A percentile compares a stretch with the other conserved stretches of the same genome.
Evolutionary conservation across 1,284 basidiomycete genomes (phyloP).

Genomic region (Rhodotorula glutinis): DNA sequence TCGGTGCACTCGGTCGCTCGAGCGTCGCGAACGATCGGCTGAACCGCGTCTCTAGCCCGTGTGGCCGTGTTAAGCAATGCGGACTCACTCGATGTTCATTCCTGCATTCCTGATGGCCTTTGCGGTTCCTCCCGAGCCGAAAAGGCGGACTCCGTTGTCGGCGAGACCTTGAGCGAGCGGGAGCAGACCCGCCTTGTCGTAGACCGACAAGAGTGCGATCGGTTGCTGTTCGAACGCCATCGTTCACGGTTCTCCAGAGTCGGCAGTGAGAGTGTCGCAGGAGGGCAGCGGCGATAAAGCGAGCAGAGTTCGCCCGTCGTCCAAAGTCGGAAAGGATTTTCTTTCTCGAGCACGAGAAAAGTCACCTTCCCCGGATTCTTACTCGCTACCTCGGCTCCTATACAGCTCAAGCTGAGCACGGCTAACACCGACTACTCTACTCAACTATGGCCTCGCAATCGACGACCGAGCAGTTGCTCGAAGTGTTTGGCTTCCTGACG

Average conservation of each 20-base stretch:
- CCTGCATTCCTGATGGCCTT: slow-evolving; percentile 95
- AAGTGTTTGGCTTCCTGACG: slow-evolving; percentile 35
- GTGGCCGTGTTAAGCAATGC: no score
- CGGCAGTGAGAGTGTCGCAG: not conserved
- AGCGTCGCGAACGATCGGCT: not conserved
- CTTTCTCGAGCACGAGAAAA: no score
- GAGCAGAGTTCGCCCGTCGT: no score
- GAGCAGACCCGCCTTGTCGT: slow-evolving; percentile 90
- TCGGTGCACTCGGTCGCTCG: not conserved
- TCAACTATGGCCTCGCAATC: not conserved
- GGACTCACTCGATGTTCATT: slow-evolving; percentile 77
- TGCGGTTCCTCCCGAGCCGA: slow-evolving; percentile 96
- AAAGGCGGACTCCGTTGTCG: slow-evolving; percentile 75
- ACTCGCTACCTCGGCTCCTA: no score
- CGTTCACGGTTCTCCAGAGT: not conserved
- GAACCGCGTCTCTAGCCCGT: not conserved
- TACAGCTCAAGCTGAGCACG: not conserved
- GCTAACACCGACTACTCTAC: no score
- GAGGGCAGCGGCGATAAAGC: not conserved
- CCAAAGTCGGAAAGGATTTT: not conserved
- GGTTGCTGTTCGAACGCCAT: slow-evolving; percentile 51
- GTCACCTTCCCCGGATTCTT: no score
- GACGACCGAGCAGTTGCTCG: slow-evolving; percentile 29
- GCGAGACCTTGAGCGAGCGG: slow-evolving; percentile 82
- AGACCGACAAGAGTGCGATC: slow-evolving; percentile 75